These are phyloP conservation scores for Irpex rosettiformis DNA, from an alignment of 1,284 basidiomycete genomes.

Conservation along the genomic window DNA sequence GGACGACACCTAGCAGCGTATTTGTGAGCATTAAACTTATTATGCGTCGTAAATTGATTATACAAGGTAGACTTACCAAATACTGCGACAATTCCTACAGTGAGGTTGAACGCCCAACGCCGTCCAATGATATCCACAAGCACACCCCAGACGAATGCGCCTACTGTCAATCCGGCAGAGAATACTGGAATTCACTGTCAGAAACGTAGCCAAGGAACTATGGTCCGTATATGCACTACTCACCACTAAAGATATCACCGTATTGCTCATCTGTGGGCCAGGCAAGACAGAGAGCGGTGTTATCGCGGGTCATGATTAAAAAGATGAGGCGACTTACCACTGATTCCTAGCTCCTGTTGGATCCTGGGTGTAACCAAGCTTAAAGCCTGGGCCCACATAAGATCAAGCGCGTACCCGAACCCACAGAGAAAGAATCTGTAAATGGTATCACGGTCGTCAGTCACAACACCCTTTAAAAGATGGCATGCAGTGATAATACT, in stretches of 20 bases:
- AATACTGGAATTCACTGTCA: constrained; percentile 5
- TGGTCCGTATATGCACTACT: background rate
- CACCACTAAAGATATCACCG: constrained; percentile 13
- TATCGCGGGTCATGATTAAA: background rate
- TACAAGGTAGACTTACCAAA: constrained; percentile 14
- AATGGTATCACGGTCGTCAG: background rate
- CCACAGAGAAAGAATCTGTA: constrained; percentile 15
- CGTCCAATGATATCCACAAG: constrained; percentile 18
- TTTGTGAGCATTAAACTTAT: background rate
- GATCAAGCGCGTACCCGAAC: constrained; percentile 14
- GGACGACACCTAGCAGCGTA: constrained; percentile 3
- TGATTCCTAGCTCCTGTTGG: constrained; percentile 14
- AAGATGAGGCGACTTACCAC: background rate
- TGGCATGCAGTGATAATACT: background rate
- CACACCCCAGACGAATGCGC: constrained; percentile 17
- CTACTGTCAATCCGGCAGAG: constrained; percentile 16
- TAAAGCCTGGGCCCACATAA: constrained; percentile 16
- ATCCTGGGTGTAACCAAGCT: constrained; percentile 13
- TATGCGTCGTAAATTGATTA: too few relatives aligned
- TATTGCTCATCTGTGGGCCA: constrained; percentile 8
- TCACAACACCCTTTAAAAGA: background rate
- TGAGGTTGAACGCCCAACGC: constrained; percentile 18
- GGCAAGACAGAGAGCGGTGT: background rate
- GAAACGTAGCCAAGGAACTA: background rate
- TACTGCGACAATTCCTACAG: constrained; percentile 12